Base-by-base conservation (phyloP, 805 yeast genomes). In the Maudiozyma barnettii region DNA sequence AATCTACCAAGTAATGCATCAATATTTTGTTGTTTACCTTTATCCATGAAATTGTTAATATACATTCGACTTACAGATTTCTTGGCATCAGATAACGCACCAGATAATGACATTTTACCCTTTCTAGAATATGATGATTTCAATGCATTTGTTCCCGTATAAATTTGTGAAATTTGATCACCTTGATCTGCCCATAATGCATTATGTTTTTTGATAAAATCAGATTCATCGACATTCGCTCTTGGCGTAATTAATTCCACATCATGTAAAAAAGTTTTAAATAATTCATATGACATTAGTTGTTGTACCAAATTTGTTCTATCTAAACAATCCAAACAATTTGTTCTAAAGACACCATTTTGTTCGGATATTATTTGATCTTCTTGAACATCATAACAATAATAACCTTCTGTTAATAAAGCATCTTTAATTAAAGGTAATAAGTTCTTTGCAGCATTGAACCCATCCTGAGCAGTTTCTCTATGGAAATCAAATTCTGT, bases 111-210 rank as follows among this genome's bases (percentile, higher is more conserved):
- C 96, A 90, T 89, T 59, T 90, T 91, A 13, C 99, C 99, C 30
- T 85, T 82, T 60, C 99, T 76, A 2, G 97, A 85, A 61, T 82
- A 93, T 3, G 96, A 87, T 0, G 96, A 86, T 65, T 93, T 93
- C 52, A 93, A 72, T 1, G 99, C 99, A 50, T 95, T 95, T 0
- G 99, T 93, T 12, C 99, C 98, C 0, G 98, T 90, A 66, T 93
- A 93, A 16, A 93, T 91, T 61, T 87, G 95, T 2, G 96, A 86
- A 6, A 93, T 82, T 54, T 89, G 95, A 65, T 93, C 99, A 45
- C 99, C 99, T 63, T 93, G 91, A 65, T 93, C 96, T 0, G 99
- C 99, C 99, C 99, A 93, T 18, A 93, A 68, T 8, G 83, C 76
- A 55, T 90, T 86, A 52, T 89, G 95, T 46, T 81, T 81, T 18